Conservation (phyloP, 306 rosid genomes). For the Prunus mongolica region DNA sequence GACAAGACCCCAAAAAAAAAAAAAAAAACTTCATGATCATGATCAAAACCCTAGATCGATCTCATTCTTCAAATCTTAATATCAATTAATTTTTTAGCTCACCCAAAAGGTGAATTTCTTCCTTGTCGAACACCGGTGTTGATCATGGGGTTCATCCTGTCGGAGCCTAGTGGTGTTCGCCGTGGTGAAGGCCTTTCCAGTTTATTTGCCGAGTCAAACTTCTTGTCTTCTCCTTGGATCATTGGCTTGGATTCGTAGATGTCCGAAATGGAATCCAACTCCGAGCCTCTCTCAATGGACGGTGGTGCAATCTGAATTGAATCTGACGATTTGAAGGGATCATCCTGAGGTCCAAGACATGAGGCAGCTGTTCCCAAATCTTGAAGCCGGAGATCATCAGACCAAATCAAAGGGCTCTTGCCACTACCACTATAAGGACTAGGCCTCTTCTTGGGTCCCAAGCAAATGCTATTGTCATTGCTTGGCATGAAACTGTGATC, state of each 20-base stretch:
- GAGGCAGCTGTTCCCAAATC: slow-evolving; percentile 76
- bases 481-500: slow-evolving; percentile 49
- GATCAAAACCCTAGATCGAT: slow-evolving; percentile 58
- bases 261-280: slow-evolving; percentile 60
- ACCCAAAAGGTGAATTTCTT: slow-evolving; percentile 70
- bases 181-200: slow-evolving; percentile 87
- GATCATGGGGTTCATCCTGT: slow-evolving; percentile 78
- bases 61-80: slow-evolving; percentile 33
- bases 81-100: slow-evolving; percentile 10
- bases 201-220: slow-evolving; percentile 53
- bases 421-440: slow-evolving; percentile 64
- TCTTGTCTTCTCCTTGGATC: slow-evolving; percentile 50
- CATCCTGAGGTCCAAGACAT: slow-evolving; percentile 63
- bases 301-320: slow-evolving; percentile 58
- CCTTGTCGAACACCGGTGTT: slow-evolving; percentile 55
- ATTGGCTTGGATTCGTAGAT: slow-evolving; percentile 68
- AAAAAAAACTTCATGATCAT: slow-evolving; percentile 22
- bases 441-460: slow-evolving; percentile 61
- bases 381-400: slow-evolving; percentile 84
- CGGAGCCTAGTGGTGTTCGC: slow-evolving; percentile 42
- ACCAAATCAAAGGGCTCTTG: slow-evolving; percentile 83
- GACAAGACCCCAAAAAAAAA: background rate
- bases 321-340: slow-evolving; percentile 56
- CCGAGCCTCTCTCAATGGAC: slow-evolving; percentile 54
- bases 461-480: slow-evolving; percentile 38